phyloP scores from a whole-genome alignment of 768 basidiomycete species.

The Boletus reticulatus region DNA sequence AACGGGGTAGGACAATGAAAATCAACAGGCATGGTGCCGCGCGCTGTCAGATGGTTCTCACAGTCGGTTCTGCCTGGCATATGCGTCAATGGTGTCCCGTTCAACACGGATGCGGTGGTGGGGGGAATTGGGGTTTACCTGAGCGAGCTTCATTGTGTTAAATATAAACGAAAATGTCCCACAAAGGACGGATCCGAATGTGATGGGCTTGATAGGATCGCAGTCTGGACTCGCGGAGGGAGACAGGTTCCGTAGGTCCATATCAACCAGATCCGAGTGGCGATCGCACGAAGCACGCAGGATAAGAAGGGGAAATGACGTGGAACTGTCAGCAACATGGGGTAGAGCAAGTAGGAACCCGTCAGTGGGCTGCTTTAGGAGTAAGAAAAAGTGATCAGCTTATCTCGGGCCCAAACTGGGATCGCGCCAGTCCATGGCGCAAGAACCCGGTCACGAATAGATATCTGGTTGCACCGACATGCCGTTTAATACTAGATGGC shows the following conservation, averaged over 20 bases:
- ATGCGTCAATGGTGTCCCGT: conserved; percentile 13
- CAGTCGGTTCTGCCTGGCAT: conserved; percentile 14
- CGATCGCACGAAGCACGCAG: conserved; percentile 8
- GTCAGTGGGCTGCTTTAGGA: conserved; percentile 1
- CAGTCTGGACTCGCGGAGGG: conserved; percentile 10
- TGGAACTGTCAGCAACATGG: conserved; percentile 18
- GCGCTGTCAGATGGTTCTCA: conserved; percentile 10
- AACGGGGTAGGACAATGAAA: neutral
- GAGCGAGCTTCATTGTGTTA: conserved; percentile 8
- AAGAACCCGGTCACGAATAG: conserved; percentile 10
- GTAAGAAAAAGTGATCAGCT: no score
- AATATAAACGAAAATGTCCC: conserved; percentile 7
- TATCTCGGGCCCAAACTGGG: conserved; percentile 12
- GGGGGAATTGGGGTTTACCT: conserved; percentile 6
- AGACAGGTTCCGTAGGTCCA: conserved; percentile 1
- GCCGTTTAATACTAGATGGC: conserved; percentile 19
- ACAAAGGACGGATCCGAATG: conserved; percentile 20
- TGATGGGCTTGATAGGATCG: conserved; percentile 2
- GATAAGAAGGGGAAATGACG: conserved; percentile 23
- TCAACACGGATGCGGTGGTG: conserved; percentile 16
- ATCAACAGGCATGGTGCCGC: neutral
- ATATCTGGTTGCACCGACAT: conserved; percentile 10
- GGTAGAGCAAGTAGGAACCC: neutral
- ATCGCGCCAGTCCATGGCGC: conserved; percentile 15
- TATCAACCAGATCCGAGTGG: conserved; percentile 14